A percentile compares a stretch with the other conserved stretches of the same genome.
Evolutionary conservation across 106 monocot species (phyloP).

Genomic region (Platanthera guangdongensis): DNA sequence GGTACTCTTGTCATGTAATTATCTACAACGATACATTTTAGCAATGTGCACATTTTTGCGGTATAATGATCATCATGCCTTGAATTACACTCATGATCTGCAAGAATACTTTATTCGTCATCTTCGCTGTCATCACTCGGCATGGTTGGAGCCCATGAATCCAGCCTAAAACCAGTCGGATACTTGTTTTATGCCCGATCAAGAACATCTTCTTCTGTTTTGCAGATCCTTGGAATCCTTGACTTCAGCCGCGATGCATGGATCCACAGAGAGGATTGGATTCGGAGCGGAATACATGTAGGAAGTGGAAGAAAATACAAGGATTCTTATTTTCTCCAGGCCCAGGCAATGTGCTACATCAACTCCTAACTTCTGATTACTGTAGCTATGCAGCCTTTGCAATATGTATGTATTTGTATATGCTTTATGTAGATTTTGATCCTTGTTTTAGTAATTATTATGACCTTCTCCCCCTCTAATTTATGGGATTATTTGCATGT

Average conservation of each 20-base stretch:
- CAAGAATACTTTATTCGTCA: too few species aligned
- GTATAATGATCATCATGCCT: too few species aligned
- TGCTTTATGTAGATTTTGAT: background rate
- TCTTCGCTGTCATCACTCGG: too few species aligned
- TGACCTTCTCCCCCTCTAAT: background rate
- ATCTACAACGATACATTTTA: too few species aligned
- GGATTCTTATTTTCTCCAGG: constrained; percentile 93
- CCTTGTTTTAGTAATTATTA: background rate
- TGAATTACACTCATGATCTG: too few species aligned
- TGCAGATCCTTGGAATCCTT: constrained; percentile 80
- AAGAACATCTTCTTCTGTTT: background rate
- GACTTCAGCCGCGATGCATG: constrained; percentile 79
- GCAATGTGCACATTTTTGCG: too few species aligned
- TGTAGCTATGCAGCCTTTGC: background rate
- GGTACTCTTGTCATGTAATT: too few species aligned
- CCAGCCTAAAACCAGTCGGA: too few species aligned
- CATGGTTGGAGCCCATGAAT: too few species aligned
- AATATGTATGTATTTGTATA: background rate
- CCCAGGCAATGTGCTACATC: constrained; percentile 76
- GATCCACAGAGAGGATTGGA: constrained; percentile 90
- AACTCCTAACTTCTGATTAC: constrained; percentile 31
- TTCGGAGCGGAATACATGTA: constrained; percentile 61
- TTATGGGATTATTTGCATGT: too few species aligned
- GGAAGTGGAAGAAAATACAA: constrained; percentile 87
- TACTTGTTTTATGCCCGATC: too few species aligned